Base-by-base conservation (phyloP, 768 basidiomycete species). In the Suillus hirtellus region DNA sequence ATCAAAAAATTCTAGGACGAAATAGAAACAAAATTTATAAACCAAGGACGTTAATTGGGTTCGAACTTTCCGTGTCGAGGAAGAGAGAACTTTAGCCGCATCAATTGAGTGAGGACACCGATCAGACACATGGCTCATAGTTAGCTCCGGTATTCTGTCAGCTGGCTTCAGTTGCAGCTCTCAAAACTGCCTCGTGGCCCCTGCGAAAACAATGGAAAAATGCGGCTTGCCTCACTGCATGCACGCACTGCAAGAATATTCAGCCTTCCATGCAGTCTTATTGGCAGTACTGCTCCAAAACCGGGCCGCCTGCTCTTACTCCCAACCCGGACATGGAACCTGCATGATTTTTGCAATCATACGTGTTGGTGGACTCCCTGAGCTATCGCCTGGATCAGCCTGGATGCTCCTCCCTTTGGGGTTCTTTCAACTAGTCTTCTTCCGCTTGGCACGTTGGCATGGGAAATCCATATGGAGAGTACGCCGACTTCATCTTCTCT, bases 111-210 rank as follows among this genome's bases (percentile, higher is more conserved):
- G 52, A 53, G 52, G 52, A 34, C 11, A 53, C 11, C 17, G 10
- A 53, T 53, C 52, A 53, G 31, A 53, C 52, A 53, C 27, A 53
- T 31, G 49, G 27, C 27, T 24, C 47, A 49, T 24, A 7, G 21
- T 50, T 52, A 52, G 50, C 27, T 44, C 43, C 50, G 27, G 27
- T 31, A 52, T 31, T 31, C 50, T 53, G 31, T 53, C 52, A 53
- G 17, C 31, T 35, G 27, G 24, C 27, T 50, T 27, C 49, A 50
- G 7, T 27, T 3, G 19, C 52, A 34, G 9, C 52, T 19, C 52
- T 11, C 31, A 52, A 52, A 17, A 52, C 71, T 73, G 27, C 63
- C 64, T 46, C 80, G 46, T 53, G 52, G 34, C 19, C 34, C 2
- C 15, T 53, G 34, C 5, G 2, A 5, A 12, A n/a, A 34, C 31